Conservation (phyloP, 192 early-diverging fungal species). For the Linnemannia zychae region DNA sequence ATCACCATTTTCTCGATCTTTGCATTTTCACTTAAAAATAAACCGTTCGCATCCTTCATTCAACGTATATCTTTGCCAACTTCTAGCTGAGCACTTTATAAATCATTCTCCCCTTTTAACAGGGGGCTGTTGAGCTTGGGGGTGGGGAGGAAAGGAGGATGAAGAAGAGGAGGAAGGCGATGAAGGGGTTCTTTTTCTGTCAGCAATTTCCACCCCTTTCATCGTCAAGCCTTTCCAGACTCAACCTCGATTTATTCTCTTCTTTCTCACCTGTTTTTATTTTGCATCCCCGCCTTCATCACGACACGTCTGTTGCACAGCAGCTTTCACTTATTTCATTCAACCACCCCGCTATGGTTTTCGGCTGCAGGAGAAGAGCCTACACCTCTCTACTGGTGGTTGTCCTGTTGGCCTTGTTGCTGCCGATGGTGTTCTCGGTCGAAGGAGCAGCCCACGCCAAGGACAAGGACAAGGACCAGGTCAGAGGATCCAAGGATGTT, state of each 20-base stretch:
- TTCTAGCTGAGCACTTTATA: background rate
- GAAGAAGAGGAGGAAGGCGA: background rate
- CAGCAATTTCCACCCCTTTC: background rate
- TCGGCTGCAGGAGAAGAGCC: background rate
- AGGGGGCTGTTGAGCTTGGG: background rate
- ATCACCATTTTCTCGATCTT: background rate
- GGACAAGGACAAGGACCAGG: background rate
- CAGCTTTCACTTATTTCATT: background rate
- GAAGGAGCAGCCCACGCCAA: background rate
- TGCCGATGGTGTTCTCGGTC: background rate
- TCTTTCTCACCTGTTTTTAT: background rate
- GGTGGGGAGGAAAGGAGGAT: background rate
- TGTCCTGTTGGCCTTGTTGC: background rate
- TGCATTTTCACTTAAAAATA: slow-evolving; percentile 9
- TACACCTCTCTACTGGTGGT: background rate
- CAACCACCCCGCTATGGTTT: background rate
- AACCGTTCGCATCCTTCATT: background rate
- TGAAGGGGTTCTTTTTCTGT: background rate
- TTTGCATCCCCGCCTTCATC: background rate
- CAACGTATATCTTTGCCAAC: background rate
- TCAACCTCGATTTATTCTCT: background rate
- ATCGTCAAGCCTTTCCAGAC: background rate
- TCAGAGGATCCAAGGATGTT: background rate
- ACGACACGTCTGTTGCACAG: background rate
- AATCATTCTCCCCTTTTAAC: background rate